These are phyloP conservation scores for Pugionium cornutum DNA, from an alignment of 345 rosid genomes.

Conservation along the genomic window DNA sequence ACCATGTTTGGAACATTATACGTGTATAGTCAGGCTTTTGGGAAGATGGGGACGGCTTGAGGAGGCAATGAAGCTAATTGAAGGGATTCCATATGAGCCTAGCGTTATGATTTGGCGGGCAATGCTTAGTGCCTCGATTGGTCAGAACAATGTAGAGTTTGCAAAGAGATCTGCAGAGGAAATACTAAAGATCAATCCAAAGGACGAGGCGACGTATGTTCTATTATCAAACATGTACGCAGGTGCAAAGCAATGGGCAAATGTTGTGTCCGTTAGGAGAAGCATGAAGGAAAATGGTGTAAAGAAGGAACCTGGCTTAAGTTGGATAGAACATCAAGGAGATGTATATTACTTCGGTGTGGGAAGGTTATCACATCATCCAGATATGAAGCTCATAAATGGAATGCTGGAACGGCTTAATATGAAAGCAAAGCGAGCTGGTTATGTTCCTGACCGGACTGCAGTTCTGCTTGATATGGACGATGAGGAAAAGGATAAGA, in stretches of 20 bases:
- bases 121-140: slow-evolving; percentile 77
- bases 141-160: slow-evolving; percentile 65
- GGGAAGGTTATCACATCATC: slow-evolving; percentile 60
- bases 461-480: slow-evolving; percentile 59
- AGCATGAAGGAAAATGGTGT: slow-evolving; percentile 69
- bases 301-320: slow-evolving; percentile 81
- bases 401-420: slow-evolving; percentile 92
- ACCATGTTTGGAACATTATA: slow-evolving; percentile 78
- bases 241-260: slow-evolving; percentile 60
- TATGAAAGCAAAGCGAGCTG: slow-evolving; percentile 60
- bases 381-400: slow-evolving; percentile 61
- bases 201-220: slow-evolving; percentile 75
- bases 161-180: slow-evolving; percentile 59
- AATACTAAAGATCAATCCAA: slow-evolving; percentile 67
- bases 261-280: slow-evolving; percentile 65
- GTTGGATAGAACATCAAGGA: slow-evolving; percentile 86
- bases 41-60: slow-evolving; percentile 79
- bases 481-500: slow-evolving; percentile 59
- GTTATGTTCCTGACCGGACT: slow-evolving; percentile 56
- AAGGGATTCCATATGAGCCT: slow-evolving; percentile 64
- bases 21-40: slow-evolving; percentile 78
- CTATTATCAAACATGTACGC: slow-evolving; percentile 80
- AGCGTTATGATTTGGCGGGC: slow-evolving; percentile 84
- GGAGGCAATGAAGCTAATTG: slow-evolving; percentile 64
- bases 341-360: slow-evolving; percentile 63